Conservation (phyloP, 768 basidiomycete genomes). For the Rhodotorula sphaerocarpa region DNA sequence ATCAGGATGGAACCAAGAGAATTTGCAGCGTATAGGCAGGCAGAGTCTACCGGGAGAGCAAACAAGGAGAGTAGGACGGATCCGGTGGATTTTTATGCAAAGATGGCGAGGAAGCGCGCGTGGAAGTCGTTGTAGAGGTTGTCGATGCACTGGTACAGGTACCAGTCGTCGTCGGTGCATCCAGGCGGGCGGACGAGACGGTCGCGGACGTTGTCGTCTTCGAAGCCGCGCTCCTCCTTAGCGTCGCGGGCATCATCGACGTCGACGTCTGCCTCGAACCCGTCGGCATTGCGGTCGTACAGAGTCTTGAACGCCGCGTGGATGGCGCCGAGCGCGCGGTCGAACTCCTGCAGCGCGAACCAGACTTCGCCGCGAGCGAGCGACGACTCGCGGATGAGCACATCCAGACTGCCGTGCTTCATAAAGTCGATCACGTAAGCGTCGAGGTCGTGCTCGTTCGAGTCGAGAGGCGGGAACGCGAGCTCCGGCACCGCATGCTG, state of each 20-base stretch:
- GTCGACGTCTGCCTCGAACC: constrained; percentile 15
- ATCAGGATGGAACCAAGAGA: too few species aligned
- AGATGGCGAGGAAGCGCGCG: constrained; percentile 14
- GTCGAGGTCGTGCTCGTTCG: constrained; percentile 47
- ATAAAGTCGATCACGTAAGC: constrained; percentile 65
- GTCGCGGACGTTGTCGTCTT: neutral
- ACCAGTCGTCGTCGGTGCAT: constrained; percentile 22
- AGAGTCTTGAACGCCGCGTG: constrained; percentile 36
- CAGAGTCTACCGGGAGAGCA: too few species aligned
- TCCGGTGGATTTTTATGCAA: constrained; percentile 4
- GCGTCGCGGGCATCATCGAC: constrained; percentile 26
- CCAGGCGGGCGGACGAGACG: constrained; percentile 17
- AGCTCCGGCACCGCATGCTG: constrained; percentile 54
- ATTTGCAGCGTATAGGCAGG: too few species aligned
- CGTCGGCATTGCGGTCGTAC: constrained; percentile 11
- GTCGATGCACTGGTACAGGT: constrained; percentile 20
- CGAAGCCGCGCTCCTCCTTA: neutral
- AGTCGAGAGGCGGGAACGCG: constrained; percentile 24
- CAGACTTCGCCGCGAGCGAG: constrained; percentile 52
- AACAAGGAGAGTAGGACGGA: too few species aligned
- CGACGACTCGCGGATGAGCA: constrained; percentile 33
- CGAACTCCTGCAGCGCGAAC: constrained; percentile 47
- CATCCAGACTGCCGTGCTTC: constrained; percentile 52
- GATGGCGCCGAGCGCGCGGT: constrained; percentile 43
- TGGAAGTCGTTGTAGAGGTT: constrained; percentile 21